These are phyloP conservation scores for Agaricales sp. DNA, from an alignment of 1,284 basidiomycete genomes.

Conservation along the genomic window DNA sequence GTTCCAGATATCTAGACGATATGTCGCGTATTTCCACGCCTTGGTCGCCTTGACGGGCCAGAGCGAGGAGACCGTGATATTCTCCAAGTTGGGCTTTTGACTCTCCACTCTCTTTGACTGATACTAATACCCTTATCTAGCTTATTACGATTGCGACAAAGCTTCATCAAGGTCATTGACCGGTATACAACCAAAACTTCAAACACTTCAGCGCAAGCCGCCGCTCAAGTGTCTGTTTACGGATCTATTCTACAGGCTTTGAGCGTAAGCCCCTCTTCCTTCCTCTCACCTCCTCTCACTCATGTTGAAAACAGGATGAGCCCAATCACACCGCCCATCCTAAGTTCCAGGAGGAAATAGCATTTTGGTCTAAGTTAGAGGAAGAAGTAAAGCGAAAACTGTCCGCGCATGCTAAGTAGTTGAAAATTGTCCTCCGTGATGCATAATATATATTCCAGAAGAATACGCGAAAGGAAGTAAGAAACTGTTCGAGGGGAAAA, in stretches of 20 bases:
- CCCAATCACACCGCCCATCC: conserved; percentile 41
- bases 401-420: not conserved
- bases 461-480: no score
- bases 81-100: conserved; percentile 62
- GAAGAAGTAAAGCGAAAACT: conserved; percentile 47
- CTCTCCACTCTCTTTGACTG: not conserved
- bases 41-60: conserved; percentile 73
- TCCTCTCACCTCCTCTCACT: conserved; percentile 4
- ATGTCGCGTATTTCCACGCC: conserved; percentile 70
- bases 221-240: conserved; percentile 64
- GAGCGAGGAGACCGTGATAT: conserved; percentile 90
- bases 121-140: conserved; percentile 27
- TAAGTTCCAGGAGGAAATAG: conserved; percentile 47
- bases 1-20: conserved; percentile 51
- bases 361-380: conserved; percentile 47
- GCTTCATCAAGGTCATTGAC: conserved; percentile 72
- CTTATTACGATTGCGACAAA: conserved; percentile 75
- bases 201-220: conserved; percentile 53
- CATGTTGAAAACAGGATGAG: conserved; percentile 27
- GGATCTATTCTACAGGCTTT: conserved; percentile 70
- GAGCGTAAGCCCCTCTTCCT: conserved; percentile 41
- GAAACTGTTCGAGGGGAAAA: no score
- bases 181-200: conserved; percentile 62
- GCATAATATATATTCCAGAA: not conserved
- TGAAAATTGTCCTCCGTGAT: not conserved